Base-by-base conservation (phyloP, 1,284 basidiomycete genomes). In the Cutaneotrichosporon sp. region DNA sequence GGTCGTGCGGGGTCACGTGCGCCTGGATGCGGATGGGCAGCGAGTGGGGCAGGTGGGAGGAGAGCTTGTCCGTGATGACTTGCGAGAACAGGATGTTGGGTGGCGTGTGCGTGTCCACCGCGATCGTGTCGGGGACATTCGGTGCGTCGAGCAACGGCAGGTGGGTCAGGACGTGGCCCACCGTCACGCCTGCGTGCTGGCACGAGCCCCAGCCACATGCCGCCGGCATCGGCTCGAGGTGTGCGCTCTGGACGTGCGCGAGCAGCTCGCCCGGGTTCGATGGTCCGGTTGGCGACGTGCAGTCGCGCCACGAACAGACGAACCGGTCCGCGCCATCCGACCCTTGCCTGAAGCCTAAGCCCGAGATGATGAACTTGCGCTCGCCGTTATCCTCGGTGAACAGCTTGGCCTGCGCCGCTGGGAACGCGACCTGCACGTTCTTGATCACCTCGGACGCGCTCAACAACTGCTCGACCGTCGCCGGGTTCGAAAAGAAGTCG, bases 381-480 rank as follows among this genome's bases (percentile, higher is more conserved):
- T 64, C 60, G 1, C 76, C 76, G 8, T 58, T 49, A 45, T 66
- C 71, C 46, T 76, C 74, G 22, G 63, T 56, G 67, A 69, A 73
- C 8, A 75, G 63, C 60, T 72, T 72, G 4, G 77, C 74, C 38
- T 62, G 65, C 2, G 76, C 74, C 1, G 76, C 76, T 0, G 75
- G 74, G 59, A 79, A 76, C 10, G 76, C 75, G 9, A 71, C 58
- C n/a, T 72, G 72, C 20, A 79, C 75, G 50, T 79, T 78, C 63
- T 77, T 77, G 69, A 80, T 79, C 18, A 79, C 73, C 58, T 80
- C 79, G 8, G 74, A 72, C 4, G 77, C 79, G 47, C 67, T 65
- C n/a, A 79, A 56, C 11, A 79, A 60, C 52, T 70, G 71, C 54
- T 78, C 71, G 31, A 72, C 66, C 20, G 73, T 71, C 3, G 64